phyloP scores from a whole-genome alignment of 768 basidiomycete genomes.

The Termitomyces titanicus region DNA sequence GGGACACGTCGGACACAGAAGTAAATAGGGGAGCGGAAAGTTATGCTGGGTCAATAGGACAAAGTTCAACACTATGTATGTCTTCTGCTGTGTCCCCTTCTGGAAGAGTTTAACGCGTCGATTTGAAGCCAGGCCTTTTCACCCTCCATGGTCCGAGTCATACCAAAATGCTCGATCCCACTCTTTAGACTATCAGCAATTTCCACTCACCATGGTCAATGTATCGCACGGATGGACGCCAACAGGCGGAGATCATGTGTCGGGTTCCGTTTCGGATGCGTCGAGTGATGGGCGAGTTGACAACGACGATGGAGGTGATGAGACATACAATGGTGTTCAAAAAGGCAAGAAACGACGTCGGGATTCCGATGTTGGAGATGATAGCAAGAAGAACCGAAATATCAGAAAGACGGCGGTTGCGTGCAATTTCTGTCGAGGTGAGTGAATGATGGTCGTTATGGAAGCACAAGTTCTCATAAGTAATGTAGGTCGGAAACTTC shows the following conservation, averaged over 20 bases:
- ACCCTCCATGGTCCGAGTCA: constrained; percentile 5
- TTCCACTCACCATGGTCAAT: constrained; percentile 10
- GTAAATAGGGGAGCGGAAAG: constrained; percentile 9
- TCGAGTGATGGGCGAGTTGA: constrained; percentile 20
- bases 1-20: constrained; percentile 6
- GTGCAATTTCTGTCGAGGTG: constrained; percentile 78
- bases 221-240: constrained; percentile 12
- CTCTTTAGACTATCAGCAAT: constrained; percentile 4
- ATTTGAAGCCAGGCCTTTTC: constrained; percentile 3
- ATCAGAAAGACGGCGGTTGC: constrained; percentile 57
- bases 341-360: constrained; percentile 28
- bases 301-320: constrained; percentile 22
- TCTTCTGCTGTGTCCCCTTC: constrained; percentile 4
- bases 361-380: constrained; percentile 23
- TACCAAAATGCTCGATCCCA: not conserved
- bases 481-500: constrained; percentile 64
- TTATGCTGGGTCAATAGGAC: constrained; percentile 7
- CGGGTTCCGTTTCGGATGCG: constrained; percentile 15
- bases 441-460: constrained; percentile 9
- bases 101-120: not conserved
- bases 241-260: constrained; percentile 9
- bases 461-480: not conserved
- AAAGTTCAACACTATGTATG: constrained; percentile 9
- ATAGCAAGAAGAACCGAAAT: constrained; percentile 24
- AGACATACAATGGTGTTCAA: constrained; percentile 17